Conservation (phyloP, 1,284 basidiomycete genomes). For the Ustilago vetiveriae region DNA sequence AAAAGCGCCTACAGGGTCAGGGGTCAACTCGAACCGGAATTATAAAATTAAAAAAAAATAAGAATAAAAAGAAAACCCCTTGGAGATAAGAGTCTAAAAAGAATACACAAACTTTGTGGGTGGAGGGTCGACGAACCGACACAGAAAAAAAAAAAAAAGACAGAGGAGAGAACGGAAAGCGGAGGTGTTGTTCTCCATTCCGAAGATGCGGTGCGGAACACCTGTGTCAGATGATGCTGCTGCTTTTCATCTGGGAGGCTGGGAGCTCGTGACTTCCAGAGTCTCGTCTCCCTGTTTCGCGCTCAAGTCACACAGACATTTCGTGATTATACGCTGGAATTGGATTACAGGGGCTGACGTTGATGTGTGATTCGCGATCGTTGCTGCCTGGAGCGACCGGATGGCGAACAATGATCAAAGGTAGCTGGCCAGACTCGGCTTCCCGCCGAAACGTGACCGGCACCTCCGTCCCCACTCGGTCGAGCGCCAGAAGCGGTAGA, state of each 20-base stretch:
- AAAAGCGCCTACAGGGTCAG: too few relatives aligned
- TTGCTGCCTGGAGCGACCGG: slow-evolving; percentile 19
- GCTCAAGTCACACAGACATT: background rate
- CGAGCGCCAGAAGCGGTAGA: slow-evolving; percentile 27
- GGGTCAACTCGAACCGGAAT: background rate
- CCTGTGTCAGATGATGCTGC: slow-evolving; percentile 44
- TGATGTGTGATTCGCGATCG: background rate
- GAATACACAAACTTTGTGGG: slow-evolving; percentile 21
- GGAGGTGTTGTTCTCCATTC: background rate
- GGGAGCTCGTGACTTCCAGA: too few relatives aligned
- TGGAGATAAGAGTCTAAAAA: too few relatives aligned
- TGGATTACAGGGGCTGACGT: background rate
- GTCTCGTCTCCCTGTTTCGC: background rate
- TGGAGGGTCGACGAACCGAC: slow-evolving; percentile 21
- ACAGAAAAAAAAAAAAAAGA: background rate
- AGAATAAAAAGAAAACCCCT: slow-evolving; percentile 6
- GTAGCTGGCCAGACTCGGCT: slow-evolving; percentile 1
- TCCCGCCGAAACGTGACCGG: slow-evolving; percentile 19
- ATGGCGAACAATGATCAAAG: too few relatives aligned
- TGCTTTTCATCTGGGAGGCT: slow-evolving; percentile 1
- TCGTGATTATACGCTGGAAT: background rate
- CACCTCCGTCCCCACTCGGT: slow-evolving; percentile 9
- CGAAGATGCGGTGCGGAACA: slow-evolving; percentile 2
- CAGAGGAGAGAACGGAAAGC: background rate
- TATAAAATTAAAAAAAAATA: background rate